A percentile compares a stretch with the other conserved stretches of the same genome.
phyloP scores from a whole-genome alignment of 2,329 filamentous ascomycete species.

The Nigrospora sphaerica region DNA sequence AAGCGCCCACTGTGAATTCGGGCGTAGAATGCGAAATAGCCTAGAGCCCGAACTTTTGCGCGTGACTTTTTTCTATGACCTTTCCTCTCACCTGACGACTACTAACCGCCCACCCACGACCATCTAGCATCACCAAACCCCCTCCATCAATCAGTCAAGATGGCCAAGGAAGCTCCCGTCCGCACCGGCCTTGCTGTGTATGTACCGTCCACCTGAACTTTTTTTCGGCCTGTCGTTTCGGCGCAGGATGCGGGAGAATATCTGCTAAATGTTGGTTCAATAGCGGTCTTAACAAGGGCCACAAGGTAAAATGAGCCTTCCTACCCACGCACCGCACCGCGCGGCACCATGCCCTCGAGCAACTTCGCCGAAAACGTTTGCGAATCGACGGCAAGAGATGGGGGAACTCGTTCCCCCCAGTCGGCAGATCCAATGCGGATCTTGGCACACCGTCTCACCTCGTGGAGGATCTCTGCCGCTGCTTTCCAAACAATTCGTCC shows the following conservation, averaged over 20 bases:
- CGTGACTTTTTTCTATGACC: neutral
- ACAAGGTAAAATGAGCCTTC: constrained; percentile 42
- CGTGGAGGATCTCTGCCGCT: constrained; percentile 64
- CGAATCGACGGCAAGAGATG: too few relatives aligned
- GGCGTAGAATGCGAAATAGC: constrained; percentile 4
- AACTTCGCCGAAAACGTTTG: too few relatives aligned
- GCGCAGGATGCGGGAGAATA: constrained; percentile 12
- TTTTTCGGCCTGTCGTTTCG: neutral
- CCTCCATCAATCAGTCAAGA: constrained; percentile 20
- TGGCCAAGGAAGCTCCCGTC: constrained; percentile 54
- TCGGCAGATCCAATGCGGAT: constrained; percentile 4
- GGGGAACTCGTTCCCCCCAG: neutral
- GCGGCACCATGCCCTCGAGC: neutral
- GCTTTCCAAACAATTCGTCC: constrained; percentile 20
- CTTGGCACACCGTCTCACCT: constrained; percentile 53
- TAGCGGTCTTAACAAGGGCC: constrained; percentile 53
- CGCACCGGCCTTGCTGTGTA: constrained; percentile 30
- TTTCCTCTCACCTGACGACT: constrained; percentile 8
- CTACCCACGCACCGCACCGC: neutral
- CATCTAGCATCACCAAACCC: constrained; percentile 18
- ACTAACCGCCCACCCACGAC: constrained; percentile 21
- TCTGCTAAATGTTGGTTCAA: too few relatives aligned
- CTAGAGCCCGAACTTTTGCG: constrained; percentile 11
- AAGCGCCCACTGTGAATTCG: neutral
- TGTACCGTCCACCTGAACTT: too few relatives aligned